A percentile compares a stretch with the other conserved stretches of the same genome.
These are phyloP conservation scores for Rutstroemia sp. DNA, from an alignment of 2,329 filamentous ascomycete species.

Conservation along the genomic window DNA sequence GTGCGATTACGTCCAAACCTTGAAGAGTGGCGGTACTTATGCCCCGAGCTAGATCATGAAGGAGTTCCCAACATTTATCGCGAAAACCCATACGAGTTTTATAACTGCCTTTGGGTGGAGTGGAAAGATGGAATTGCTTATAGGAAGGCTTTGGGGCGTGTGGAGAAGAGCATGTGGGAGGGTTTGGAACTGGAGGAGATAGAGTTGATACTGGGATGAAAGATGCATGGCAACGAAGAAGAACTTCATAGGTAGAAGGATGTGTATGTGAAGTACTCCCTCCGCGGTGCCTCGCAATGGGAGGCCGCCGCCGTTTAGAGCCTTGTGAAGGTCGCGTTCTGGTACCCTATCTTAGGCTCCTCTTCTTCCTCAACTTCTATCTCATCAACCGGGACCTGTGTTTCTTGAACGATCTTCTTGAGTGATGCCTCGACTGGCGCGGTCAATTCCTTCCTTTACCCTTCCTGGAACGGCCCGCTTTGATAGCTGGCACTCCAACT, in stretches of 20 bases:
- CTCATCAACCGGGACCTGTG: slow-evolving; percentile 25
- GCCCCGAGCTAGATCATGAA: background rate
- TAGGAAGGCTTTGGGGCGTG: slow-evolving; percentile 10
- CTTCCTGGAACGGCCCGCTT: slow-evolving; percentile 18
- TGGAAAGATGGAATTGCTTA: slow-evolving; percentile 13
- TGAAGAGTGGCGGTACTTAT: background rate
- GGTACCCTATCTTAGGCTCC: slow-evolving; percentile 11
- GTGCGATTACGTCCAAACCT: background rate
- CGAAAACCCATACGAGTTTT: slow-evolving; percentile 6
- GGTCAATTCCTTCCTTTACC: slow-evolving; percentile 9
- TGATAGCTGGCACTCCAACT: slow-evolving; percentile 8
- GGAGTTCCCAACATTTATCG: background rate
- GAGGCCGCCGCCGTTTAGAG: slow-evolving; percentile 15
- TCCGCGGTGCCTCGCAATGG: slow-evolving; percentile 19
- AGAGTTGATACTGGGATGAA: slow-evolving; percentile 3
- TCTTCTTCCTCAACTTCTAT: slow-evolving; percentile 29
- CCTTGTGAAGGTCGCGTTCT: slow-evolving; percentile 6
- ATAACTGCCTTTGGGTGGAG: slow-evolving; percentile 14
- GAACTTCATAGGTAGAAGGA: too few species aligned
- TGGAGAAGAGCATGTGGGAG: slow-evolving; percentile 9
- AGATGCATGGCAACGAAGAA: background rate
- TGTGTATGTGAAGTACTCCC: slow-evolving; percentile 34
- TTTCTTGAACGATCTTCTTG: slow-evolving; percentile 23
- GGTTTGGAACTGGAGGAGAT: slow-evolving; percentile 5
- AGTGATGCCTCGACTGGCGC: slow-evolving; percentile 13